Evolutionary conservation across 768 basidiomycete species (phyloP).

Genomic region (Lepiota venenata): DNA sequence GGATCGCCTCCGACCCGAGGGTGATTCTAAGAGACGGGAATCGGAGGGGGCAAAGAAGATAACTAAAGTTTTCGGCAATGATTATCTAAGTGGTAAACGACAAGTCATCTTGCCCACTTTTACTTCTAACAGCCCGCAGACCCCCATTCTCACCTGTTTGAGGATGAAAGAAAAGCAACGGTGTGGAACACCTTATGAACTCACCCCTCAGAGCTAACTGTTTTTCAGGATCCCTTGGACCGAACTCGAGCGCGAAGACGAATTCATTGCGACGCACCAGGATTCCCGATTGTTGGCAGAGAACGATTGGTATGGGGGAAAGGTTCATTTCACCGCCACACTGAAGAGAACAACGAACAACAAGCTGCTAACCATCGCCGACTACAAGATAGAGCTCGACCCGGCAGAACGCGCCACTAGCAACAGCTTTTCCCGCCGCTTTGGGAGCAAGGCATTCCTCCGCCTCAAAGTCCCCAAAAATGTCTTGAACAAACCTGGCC

Average conservation of each 20-base stretch:
- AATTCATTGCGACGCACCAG: constrained; percentile 30
- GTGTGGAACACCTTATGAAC: constrained; percentile 9
- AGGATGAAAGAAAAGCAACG: constrained; percentile 24
- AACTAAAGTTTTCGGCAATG: not conserved
- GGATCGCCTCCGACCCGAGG: not conserved
- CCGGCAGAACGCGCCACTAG: constrained; percentile 51
- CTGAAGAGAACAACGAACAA: constrained; percentile 20
- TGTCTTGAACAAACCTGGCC: constrained; percentile 25
- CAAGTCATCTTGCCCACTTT: not conserved
- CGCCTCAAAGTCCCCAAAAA: constrained; percentile 41
- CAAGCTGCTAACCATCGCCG: constrained; percentile 10
- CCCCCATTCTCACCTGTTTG: not conserved
- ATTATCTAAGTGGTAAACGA: not conserved
- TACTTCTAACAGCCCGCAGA: not conserved
- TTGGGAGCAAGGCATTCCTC: constrained; percentile 60
- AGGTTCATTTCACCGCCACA: constrained; percentile 49
- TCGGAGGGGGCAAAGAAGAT: constrained; percentile 2
- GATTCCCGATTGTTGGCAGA: constrained; percentile 15
- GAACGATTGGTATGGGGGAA: constrained; percentile 55
- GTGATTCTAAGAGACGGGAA: not conserved
- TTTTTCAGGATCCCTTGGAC: constrained; percentile 52
- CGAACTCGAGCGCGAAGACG: constrained; percentile 60
- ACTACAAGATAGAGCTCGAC: constrained; percentile 42
- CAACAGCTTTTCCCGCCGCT: constrained; percentile 52
- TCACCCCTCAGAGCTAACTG: not conserved